Percentiles rank a stretch among this genome's conserved stretches.
phyloP scores from a whole-genome alignment of 441 rosid species.

The Pelargonium citronellum region DNA sequence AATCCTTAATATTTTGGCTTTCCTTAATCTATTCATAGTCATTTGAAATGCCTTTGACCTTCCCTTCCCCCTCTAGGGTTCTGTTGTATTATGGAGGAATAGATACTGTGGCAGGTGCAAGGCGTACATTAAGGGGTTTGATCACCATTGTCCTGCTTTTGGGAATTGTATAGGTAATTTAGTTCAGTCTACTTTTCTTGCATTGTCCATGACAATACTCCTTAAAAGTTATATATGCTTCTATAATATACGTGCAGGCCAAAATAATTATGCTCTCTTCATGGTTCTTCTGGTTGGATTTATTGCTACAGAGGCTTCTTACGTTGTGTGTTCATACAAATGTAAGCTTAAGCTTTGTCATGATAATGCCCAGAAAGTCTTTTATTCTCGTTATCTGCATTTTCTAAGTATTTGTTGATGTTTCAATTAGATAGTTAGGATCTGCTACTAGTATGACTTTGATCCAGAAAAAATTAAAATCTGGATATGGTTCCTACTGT shows the following conservation, averaged over 20 bases:
- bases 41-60: background rate
- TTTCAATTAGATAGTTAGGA: background rate
- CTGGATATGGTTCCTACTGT: background rate
- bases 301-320: slow-evolving; percentile 43
- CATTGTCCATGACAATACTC: slow-evolving; percentile 5
- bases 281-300: slow-evolving; percentile 55
- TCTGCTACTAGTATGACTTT: background rate
- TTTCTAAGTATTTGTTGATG: background rate
- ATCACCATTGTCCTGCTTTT: slow-evolving; percentile 70
- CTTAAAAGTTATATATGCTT: slow-evolving; percentile 9
- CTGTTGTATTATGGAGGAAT: slow-evolving; percentile 28
- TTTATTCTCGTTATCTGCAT: background rate
- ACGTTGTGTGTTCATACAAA: slow-evolving; percentile 32
- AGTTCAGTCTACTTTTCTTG: slow-evolving; percentile 7
- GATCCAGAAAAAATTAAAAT: slow-evolving; percentile 1
- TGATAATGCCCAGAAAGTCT: slow-evolving; percentile 9
- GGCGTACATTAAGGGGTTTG: slow-evolving; percentile 42
- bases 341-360: slow-evolving; percentile 33
- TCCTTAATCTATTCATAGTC: background rate
- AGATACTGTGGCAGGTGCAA: slow-evolving; percentile 51
- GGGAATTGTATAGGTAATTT: slow-evolving; percentile 61
- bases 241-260: slow-evolving; percentile 35
- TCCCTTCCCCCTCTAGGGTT: slow-evolving; percentile 22
- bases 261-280: slow-evolving; percentile 46
- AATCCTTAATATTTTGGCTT: background rate